These are phyloP conservation scores for Zizania latifolia DNA, from an alignment of 176 grass and related monocot species.

Conservation along the genomic window DNA sequence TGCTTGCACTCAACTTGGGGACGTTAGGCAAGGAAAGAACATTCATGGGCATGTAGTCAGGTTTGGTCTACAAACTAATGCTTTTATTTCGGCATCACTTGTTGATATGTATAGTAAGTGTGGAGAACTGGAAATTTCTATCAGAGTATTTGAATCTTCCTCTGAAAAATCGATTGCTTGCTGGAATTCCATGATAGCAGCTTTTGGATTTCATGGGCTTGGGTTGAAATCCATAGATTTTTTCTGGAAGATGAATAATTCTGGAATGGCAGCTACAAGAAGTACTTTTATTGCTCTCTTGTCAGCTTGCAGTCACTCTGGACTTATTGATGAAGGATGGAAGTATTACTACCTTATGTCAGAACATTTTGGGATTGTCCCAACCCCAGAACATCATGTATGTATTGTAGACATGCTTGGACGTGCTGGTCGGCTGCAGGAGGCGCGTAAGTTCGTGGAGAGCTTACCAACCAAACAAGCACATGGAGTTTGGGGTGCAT, in stretches of 20 bases:
- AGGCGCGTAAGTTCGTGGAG: constrained; percentile 53
- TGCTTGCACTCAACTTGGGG: constrained; percentile 58
- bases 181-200: constrained; percentile 94
- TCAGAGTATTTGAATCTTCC: constrained; percentile 61
- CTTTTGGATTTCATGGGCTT: constrained; percentile 67
- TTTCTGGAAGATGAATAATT: constrained; percentile 62
- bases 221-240: constrained; percentile 59
- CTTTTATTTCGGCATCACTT: constrained; percentile 66
- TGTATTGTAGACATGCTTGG: constrained; percentile 80
- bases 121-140: constrained; percentile 50
- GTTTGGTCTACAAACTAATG: constrained; percentile 50
- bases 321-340: constrained; percentile 71
- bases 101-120: constrained; percentile 96
- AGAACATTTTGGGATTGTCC: constrained; percentile 52
- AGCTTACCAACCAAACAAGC: constrained; percentile 38
- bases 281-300: constrained; percentile 82
- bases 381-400: constrained; percentile 64
- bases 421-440: constrained; percentile 46
- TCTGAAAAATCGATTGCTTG: constrained; percentile 61
- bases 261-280: constrained; percentile 50
- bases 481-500: constrained; percentile 69
- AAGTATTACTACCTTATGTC: constrained; percentile 66
- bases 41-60: constrained; percentile 61
- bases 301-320: constrained; percentile 76
- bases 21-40: constrained; percentile 56